Conservation (phyloP, 495 filamentous ascomycete species). For the Aspergillus sparsus region DNA sequence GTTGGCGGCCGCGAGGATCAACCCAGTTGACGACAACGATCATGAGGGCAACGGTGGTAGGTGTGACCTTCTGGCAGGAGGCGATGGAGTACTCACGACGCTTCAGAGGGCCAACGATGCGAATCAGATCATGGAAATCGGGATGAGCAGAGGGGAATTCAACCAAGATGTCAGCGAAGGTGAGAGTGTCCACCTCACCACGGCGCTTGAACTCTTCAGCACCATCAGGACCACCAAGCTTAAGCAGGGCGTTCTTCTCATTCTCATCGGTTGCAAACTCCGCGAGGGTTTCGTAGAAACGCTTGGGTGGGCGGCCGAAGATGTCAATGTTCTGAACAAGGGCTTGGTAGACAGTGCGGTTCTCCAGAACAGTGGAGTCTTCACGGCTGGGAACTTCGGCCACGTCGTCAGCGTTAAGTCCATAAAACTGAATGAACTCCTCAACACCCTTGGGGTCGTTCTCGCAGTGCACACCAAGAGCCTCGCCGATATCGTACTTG, state of each 20-base stretch:
- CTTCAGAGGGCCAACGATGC: conserved; percentile 88
- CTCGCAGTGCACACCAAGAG: conserved; percentile 94
- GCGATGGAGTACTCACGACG: conserved; percentile 97
- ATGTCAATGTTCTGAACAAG: conserved; percentile 94
- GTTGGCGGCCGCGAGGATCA: conserved; percentile 81
- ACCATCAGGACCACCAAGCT: conserved; percentile 78
- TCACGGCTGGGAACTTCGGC: conserved; percentile 91
- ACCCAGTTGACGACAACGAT: conserved; percentile 98
- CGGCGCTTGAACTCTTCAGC: conserved; percentile 93
- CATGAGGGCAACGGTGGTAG: conserved; percentile 84
- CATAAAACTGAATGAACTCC: conserved; percentile 88
- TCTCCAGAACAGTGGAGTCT: conserved; percentile 72
- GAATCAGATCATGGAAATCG: conserved; percentile 84
- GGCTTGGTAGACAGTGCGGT: conserved; percentile 90
- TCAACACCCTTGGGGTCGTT: conserved; percentile 78
- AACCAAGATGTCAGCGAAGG: conserved; percentile 85
- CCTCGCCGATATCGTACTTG: conserved; percentile 95
- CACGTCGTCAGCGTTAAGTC: conserved; percentile 75
- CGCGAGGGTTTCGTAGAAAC: conserved; percentile 90
- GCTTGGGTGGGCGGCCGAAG: conserved; percentile 93
- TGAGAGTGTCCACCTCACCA: conserved; percentile 89
- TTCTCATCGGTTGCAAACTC: conserved; percentile 80
- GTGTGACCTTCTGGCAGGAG: conserved; percentile 89
- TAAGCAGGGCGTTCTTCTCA: conserved; percentile 77
- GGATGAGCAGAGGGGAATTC: conserved; percentile 90